These are phyloP conservation scores for Sporothrix dimorphospora DNA, from an alignment of 2,329 filamentous ascomycete genomes.

Conservation along the genomic window DNA sequence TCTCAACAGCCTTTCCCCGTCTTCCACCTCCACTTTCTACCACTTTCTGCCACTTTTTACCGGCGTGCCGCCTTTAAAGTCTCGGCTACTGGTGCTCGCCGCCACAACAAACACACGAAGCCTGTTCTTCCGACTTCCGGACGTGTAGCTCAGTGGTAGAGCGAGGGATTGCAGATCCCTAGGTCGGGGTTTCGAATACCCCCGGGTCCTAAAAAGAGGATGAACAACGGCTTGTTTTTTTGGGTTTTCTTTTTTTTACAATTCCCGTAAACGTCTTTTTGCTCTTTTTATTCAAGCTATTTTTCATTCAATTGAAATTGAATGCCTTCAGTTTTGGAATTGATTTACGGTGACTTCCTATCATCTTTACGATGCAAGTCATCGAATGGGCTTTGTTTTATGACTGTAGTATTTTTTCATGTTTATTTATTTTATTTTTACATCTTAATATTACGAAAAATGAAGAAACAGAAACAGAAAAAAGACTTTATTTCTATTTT, in stretches of 20 bases:
- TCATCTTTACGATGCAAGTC: no score
- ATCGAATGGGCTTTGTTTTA: no score
- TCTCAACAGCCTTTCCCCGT: no score
- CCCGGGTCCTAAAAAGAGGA: slow-evolving; percentile 25
- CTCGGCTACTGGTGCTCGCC: neutral
- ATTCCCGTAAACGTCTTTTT: neutral
- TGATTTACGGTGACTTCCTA: no score
- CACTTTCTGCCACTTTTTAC: neutral
- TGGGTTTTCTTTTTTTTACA: neutral
- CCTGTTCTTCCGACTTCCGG: slow-evolving; percentile 17
- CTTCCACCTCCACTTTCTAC: neutral
- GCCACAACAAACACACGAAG: neutral
- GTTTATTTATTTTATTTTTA: no score
- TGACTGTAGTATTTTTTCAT: no score
- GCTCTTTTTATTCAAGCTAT: neutral
- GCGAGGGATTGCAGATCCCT: slow-evolving; percentile 32
- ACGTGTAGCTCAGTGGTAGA: slow-evolving; percentile 30
- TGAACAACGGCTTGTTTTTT: slow-evolving; percentile 7
- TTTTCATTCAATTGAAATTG: neutral
- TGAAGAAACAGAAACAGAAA: no score
- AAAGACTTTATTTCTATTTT: no score
- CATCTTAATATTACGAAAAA: no score
- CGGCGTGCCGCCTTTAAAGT: neutral
- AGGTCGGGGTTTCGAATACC: slow-evolving; percentile 30
- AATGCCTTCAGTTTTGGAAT: no score